Percentiles rank a stretch among this genome's conserved stretches.
Evolutionary conservation across 2,329 filamentous ascomycete species (phyloP).

Genomic region (Fusarium tanahbumbuense): DNA sequence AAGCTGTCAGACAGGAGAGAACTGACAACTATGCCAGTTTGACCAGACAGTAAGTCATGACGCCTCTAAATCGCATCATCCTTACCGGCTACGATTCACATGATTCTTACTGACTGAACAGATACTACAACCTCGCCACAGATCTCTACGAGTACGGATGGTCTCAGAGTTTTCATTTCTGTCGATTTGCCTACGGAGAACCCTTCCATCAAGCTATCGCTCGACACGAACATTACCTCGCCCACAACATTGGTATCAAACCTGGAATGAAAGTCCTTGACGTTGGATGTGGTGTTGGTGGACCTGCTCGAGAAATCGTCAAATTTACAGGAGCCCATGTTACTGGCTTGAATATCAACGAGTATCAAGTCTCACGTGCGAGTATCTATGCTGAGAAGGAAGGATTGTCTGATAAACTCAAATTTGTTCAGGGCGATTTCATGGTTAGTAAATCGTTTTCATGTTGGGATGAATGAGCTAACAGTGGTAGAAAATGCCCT

Average conservation of each 20-base stretch:
- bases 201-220: constrained; percentile 88
- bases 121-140: constrained; percentile 92
- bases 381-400: constrained; percentile 83
- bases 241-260: constrained; percentile 83
- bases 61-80: too few species aligned
- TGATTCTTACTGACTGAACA: constrained; percentile 48
- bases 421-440: constrained; percentile 95
- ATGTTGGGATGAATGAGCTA: background rate
- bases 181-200: constrained; percentile 87
- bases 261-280: constrained; percentile 89
- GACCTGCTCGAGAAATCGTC: constrained; percentile 92
- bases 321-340: constrained; percentile 90
- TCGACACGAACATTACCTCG: constrained; percentile 95
- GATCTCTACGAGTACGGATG: constrained; percentile 95
- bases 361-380: constrained; percentile 94
- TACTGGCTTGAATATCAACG: constrained; percentile 94
- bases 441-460: constrained; percentile 67
- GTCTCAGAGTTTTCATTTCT: constrained; percentile 95
- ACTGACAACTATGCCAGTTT: constrained; percentile 87
- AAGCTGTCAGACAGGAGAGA: constrained; percentile 72
- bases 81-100: rapidly evolving
- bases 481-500: constrained; percentile 81
- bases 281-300: constrained; percentile 93
- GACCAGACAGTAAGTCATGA: constrained; percentile 78
- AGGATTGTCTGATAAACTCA: constrained; percentile 80